Evolutionary conservation across 352 stramenopile genomes (phyloP).

Genomic region (Pythium volutum): DNA sequence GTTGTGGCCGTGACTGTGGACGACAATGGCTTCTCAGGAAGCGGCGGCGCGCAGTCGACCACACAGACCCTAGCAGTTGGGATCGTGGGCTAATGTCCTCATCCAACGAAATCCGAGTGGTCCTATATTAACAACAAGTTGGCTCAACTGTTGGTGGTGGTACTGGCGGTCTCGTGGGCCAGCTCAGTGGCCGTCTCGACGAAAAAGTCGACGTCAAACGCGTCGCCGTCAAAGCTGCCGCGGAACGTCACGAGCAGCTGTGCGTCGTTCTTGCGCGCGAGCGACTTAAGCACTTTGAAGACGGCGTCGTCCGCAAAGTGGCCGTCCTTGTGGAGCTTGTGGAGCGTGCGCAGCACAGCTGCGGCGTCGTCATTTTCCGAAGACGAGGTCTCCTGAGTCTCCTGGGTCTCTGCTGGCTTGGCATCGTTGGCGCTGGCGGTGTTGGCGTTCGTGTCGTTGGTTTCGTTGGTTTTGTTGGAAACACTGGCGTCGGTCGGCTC

Average conservation of each 20-base stretch:
- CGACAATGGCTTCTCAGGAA: constrained; percentile 55
- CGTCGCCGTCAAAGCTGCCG: constrained; percentile 62
- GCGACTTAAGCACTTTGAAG: constrained; percentile 81
- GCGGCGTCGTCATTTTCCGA: constrained; percentile 31
- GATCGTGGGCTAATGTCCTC: constrained; percentile 13
- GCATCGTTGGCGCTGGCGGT: not conserved
- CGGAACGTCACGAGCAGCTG: constrained; percentile 78
- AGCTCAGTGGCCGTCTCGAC: constrained; percentile 81
- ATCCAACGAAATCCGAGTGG: not conserved
- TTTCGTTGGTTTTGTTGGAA: not conserved
- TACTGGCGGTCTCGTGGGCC: constrained; percentile 45
- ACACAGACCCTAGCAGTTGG: constrained; percentile 15
- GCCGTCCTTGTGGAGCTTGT: constrained; percentile 81
- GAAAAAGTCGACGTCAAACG: constrained; percentile 82
- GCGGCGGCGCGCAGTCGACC: constrained; percentile 28
- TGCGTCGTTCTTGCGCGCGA: constrained; percentile 79
- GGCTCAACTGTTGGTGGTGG: constrained; percentile 26
- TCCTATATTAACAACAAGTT: constrained; percentile 4
- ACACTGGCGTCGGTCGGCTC: constrained; percentile 9
- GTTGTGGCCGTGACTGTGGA: constrained; percentile 47
- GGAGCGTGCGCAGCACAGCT: constrained; percentile 69
- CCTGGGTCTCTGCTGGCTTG: not conserved
- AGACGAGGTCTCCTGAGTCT: not conserved
- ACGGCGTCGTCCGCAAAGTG: constrained; percentile 58
- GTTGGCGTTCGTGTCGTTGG: not conserved